These are phyloP conservation scores for Lachnellula suecica DNA, from an alignment of 2,329 filamentous ascomycete genomes.

Conservation along the genomic window DNA sequence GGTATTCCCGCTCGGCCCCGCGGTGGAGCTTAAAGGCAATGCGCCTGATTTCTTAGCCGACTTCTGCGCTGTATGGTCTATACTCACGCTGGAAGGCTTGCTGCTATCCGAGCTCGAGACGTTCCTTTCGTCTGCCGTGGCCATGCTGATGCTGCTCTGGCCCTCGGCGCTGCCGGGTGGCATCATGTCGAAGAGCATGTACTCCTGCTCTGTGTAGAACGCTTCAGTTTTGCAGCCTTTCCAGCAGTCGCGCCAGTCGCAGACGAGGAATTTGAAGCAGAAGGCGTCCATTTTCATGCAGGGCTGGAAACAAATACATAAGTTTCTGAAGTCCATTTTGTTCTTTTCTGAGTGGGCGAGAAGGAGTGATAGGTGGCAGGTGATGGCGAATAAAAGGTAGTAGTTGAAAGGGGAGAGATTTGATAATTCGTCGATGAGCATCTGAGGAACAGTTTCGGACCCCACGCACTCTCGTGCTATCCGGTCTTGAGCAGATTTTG, in stretches of 20 bases:
- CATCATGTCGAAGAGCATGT: constrained; percentile 57
- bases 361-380: constrained; percentile 88
- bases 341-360: constrained; percentile 92
- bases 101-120: constrained; percentile 66
- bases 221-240: constrained; percentile 92
- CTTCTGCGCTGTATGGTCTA: constrained; percentile 14
- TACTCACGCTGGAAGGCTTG: constrained; percentile 44
- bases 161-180: constrained; percentile 41
- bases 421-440: constrained; percentile 88
- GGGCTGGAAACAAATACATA: constrained; percentile 96
- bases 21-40: constrained; percentile 44
- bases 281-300: constrained; percentile 95
- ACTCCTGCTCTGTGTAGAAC: constrained; percentile 71
- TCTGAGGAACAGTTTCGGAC: constrained; percentile 75
- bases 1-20: constrained; percentile 41
- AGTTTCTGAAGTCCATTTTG: constrained; percentile 96
- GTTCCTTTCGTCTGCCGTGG: constrained; percentile 54
- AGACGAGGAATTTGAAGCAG: constrained; percentile 92
- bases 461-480: constrained; percentile 79
- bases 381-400: constrained; percentile 95
- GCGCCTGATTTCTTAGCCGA: constrained; percentile 44
- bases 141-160: constrained; percentile 31
- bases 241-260: constrained; percentile 96
- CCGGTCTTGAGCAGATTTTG: constrained; percentile 76
- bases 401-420: constrained; percentile 97